phyloP scores from a whole-genome alignment of 495 filamentous ascomycete species.

The Hypoxylon fuscum region DNA sequence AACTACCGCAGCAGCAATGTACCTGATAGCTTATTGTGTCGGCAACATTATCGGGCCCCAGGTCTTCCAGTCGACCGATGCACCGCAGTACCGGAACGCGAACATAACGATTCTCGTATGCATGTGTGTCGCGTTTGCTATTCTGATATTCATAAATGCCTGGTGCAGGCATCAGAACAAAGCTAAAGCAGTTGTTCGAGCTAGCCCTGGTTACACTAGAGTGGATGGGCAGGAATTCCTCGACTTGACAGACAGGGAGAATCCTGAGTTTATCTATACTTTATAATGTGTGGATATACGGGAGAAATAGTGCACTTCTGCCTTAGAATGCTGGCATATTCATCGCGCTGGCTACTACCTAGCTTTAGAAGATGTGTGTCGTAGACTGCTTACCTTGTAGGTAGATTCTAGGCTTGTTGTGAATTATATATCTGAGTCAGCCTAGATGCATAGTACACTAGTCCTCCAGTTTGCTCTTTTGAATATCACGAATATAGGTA shows the following conservation, averaged over 20 bases:
- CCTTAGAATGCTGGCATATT: neutral
- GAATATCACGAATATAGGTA: no score
- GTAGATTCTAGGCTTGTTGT: neutral
- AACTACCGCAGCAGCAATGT: conserved; percentile 74
- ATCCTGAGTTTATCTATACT: conserved; percentile 72
- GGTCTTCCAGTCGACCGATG: conserved; percentile 48
- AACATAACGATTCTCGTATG: conserved; percentile 76
- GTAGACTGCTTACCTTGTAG: neutral
- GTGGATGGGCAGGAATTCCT: conserved; percentile 72
- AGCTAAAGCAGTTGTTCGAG: conserved; percentile 64
- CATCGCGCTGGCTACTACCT: no score
- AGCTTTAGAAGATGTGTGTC: no score
- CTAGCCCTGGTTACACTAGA: conserved; percentile 66
- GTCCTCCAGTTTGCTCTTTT: no score
- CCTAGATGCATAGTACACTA: neutral
- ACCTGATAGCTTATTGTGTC: conserved; percentile 72
- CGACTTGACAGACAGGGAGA: conserved; percentile 75
- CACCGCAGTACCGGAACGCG: conserved; percentile 70
- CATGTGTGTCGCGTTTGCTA: conserved; percentile 62
- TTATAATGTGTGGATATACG: conserved; percentile 48
- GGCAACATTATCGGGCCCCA: conserved; percentile 63
- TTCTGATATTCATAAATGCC: conserved; percentile 68
- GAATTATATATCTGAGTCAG: conserved; percentile 16
- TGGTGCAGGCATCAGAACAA: conserved; percentile 70
- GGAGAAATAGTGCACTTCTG: neutral